Percentiles rank a stretch among this genome's conserved stretches.
Conservation (phyloP, 2,329 filamentous ascomycete genomes). For the Trichoderma sp. region DNA sequence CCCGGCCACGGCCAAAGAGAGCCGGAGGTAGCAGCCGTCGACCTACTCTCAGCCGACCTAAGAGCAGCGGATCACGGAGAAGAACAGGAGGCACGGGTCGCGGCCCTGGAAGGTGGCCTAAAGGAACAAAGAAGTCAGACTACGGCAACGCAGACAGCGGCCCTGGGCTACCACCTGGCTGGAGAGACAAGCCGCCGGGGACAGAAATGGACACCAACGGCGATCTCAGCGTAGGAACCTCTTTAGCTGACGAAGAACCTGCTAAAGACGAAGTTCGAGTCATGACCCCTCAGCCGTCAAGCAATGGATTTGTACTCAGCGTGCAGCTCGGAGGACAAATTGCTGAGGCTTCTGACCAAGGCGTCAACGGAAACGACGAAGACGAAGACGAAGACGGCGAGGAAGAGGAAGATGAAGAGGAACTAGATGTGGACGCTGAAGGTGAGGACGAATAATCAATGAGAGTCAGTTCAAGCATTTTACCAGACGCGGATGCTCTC, state of each 20-base stretch:
- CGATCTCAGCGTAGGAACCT: neutral
- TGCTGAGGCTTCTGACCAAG: neutral
- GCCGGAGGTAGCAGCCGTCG: constrained; percentile 41
- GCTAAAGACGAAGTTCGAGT: constrained; percentile 43
- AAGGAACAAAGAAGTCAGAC: constrained; percentile 69
- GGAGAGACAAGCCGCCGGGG: constrained; percentile 44
- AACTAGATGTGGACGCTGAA: constrained; percentile 41
- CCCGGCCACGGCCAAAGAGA: constrained; percentile 49
- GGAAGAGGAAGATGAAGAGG: neutral
- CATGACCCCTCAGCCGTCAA: constrained; percentile 35
- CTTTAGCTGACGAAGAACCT: constrained; percentile 34
- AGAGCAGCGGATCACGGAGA: constrained; percentile 51
- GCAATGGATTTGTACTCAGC: constrained; percentile 33
- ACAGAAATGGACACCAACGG: neutral
- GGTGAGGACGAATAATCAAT: constrained; percentile 40
- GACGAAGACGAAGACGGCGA: neutral
- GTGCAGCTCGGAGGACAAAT: constrained; percentile 31
- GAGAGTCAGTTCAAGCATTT: constrained; percentile 34
- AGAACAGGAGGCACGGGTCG: constrained; percentile 66
- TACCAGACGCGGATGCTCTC: constrained; percentile 25
- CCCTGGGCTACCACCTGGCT: constrained; percentile 64
- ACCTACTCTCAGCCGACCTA: constrained; percentile 45
- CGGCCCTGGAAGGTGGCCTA: constrained; percentile 68
- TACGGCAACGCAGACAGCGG: constrained; percentile 69
- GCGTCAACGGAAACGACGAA: neutral